Evolutionary conservation across 257 asterid species (phyloP).

Genomic region (Vinca minor): DNA sequence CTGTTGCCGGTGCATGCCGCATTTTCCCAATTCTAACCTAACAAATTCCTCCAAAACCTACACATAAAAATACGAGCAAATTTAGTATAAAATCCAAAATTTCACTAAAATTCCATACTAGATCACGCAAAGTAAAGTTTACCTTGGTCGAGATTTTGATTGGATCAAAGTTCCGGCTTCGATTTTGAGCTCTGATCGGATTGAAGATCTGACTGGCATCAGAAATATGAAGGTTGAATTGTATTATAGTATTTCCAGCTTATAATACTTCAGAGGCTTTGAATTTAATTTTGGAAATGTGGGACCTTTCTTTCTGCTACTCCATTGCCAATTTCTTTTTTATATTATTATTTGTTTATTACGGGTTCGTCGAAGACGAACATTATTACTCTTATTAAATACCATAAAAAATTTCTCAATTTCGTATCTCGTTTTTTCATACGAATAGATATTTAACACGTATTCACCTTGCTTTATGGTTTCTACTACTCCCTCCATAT

Average conservation of each 20-base stretch:
- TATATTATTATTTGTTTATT: no score
- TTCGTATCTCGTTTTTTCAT: no score
- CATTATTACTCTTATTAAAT: no score
- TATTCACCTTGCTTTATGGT: no score
- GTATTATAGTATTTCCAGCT: no score
- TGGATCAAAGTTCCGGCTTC: constrained; percentile 13
- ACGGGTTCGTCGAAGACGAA: no score
- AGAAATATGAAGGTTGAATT: no score
- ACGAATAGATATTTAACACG: no score
- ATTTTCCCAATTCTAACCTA: constrained; percentile 31
- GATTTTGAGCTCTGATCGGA: constrained; percentile 2
- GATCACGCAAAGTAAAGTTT: constrained; percentile 9
- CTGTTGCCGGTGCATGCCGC: constrained; percentile 67
- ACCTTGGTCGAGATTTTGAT: constrained; percentile 4
- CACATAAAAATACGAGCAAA: neutral
- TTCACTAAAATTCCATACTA: neutral
- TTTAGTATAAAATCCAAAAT: neutral
- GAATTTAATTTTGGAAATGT: constrained; percentile 1
- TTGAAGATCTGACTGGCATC: constrained; percentile 22
- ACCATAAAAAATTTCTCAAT: no score
- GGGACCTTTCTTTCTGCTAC: constrained; percentile 10
- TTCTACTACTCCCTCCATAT: no score
- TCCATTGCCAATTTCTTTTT: neutral
- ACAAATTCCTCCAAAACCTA: constrained; percentile 14
- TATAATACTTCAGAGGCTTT: neutral